Evolutionary conservation across 371 early-diverging fungal species (phyloP).

Genomic region (Mucor irregularis): DNA sequence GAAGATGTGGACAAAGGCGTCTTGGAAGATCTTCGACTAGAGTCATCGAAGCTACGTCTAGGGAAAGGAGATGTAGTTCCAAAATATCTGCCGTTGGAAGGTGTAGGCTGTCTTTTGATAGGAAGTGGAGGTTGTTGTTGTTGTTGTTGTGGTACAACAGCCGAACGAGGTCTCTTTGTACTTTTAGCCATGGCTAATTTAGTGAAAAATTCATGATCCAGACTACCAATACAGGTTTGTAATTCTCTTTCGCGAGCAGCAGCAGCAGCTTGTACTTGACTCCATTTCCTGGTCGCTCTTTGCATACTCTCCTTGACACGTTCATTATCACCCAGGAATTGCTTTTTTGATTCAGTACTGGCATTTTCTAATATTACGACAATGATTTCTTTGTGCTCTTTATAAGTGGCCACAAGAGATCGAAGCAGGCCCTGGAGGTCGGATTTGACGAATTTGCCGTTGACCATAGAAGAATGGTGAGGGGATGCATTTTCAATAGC

Average conservation of each 20-base stretch:
- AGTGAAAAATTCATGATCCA: constrained; percentile 49
- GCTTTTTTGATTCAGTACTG: constrained; percentile 28
- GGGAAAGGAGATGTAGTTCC: constrained; percentile 1
- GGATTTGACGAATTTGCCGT: constrained; percentile 41
- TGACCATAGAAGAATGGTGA: constrained; percentile 34
- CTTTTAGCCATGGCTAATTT: constrained; percentile 44
- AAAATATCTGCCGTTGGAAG: neutral
- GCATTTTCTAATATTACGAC: constrained; percentile 34
- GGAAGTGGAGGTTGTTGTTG: constrained; percentile 2
- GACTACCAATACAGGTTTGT: constrained; percentile 35
- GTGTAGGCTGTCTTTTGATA: neutral
- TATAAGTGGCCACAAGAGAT: constrained; percentile 49
- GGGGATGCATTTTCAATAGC: constrained; percentile 47
- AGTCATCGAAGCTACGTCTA: neutral
- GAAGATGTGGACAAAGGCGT: constrained; percentile 7
- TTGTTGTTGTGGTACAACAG: neutral
- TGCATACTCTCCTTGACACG: constrained; percentile 41
- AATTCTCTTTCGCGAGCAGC: constrained; percentile 33
- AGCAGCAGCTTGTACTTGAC: constrained; percentile 36
- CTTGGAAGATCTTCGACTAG: neutral
- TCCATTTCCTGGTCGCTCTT: constrained; percentile 43
- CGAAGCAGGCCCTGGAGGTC: constrained; percentile 52
- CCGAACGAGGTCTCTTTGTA: neutral
- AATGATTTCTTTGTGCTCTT: constrained; percentile 41
- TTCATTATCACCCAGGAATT: constrained; percentile 29